Evolutionary conservation across 306 rosid genomes (phyloP), one percentile per base, ranked within the genome.

Genomic region (Quercus suber): DNA sequence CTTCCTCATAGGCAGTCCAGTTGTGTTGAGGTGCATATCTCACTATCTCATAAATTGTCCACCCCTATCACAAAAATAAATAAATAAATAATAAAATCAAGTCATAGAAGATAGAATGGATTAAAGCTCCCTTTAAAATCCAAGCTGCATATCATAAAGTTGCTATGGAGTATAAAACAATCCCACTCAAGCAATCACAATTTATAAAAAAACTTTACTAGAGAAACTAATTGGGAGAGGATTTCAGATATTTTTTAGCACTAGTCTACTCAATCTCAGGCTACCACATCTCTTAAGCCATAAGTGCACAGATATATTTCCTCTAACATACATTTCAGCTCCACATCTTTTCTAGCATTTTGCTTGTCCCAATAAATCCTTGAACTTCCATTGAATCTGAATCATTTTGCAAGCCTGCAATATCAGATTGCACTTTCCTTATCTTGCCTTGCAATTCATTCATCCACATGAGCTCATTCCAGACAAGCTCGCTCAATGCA

Each of bases 1-100:
- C 94, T 84, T 90, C 99, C 90, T 91, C 99, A 81, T 95, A 95
- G 75, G 99, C 99, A 58, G 73, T 84, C 98, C 99, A 95, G 86
- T 92, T 92, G 84, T 95, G 98, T 83, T 88, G 94, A 69, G 98
- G 97, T 52, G 98, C 98, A 76, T 95, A 95, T 84, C 97, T 87
- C 76, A 95, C 41, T 67, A 95, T 95, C 92, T 95, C 99, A 82
- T 10, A 95, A 27, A 95, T 55, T 8, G 99, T 92, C 99, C 99
- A 95, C 77, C 98, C 99, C 99, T 94, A 63, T 31, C 77, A 52
- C 18, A 21, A 18, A 30, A 56, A 76, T 15, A 69, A 69, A 8
- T 18, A 78, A 69, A 55, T 18, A 5, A 70, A 43, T 21, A 14
- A 74, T 1, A 53, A 83, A 56, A 67, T 70, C 21, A 28, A 81